Evolutionary conservation across 1,139 yeast species (phyloP), one percentile per base, ranked within the genome.

Genomic region (Blastobotrys apis): DNA sequence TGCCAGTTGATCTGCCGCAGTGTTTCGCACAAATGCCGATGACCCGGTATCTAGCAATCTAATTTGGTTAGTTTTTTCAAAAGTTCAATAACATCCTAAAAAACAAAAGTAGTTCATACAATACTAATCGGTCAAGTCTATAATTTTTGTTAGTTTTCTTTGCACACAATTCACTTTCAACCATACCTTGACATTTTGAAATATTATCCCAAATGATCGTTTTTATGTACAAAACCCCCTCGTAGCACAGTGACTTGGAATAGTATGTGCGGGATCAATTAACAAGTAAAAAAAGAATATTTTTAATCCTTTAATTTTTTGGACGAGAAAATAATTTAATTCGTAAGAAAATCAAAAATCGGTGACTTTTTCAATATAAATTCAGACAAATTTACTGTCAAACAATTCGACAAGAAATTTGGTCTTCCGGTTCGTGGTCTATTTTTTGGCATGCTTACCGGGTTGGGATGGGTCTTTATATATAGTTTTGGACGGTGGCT

Each of bases 1-100:
- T 2, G 96, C 88, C 54, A 94, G 73, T 66, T 94, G 99, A 60
- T 92, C 97, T 1, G 98, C 98, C 0, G 98, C 99, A 10, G 97
- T 87, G 59, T 86, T 87, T 54, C 98, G 77, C 40, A 94, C 94
- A 62, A 87, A 85, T 32, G 87, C 86, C 5, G 97, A 88, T 13
- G 97, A 87, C 12, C 98, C 98, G 2, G 97, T 86, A 67, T 94
- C 98, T 53, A 94, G 70, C 19, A 46, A 17, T 23, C 49, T 46
- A 43, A 10, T 10, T 26, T 20, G 10, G 48, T 45, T 45, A 45
- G 48, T 19, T 3, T 21, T 31, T 16, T 9, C 5, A 6, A 6
- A 6, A 23, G 6, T 23, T 23, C 26, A n/a, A n/a, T n/a, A n/a
- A n/a, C n/a, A n/a, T n/a, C n/a, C n/a, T 32, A 13, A 22, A 30